Percentiles rank a stretch among this genome's conserved stretches.
Conservation (phyloP, 139 green algal genomes). For the Volvox africanus region DNA sequence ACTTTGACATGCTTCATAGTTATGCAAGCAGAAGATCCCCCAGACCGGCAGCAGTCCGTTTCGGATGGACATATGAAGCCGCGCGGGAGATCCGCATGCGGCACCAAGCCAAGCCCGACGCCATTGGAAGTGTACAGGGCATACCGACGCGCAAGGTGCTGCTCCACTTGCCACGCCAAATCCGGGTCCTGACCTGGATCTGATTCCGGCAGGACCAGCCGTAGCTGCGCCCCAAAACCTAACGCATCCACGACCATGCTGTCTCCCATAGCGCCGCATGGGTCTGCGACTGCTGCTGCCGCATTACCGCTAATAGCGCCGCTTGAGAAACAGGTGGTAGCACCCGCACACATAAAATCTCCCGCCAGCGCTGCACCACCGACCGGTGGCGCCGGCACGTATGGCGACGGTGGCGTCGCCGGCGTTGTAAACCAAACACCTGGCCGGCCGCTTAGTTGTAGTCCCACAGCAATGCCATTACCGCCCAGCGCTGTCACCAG, state of each 20-base stretch:
- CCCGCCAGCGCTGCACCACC: not conserved
- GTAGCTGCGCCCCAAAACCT: slow-evolving; percentile 4
- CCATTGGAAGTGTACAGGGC: too few relatives aligned
- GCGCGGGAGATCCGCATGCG: not conserved
- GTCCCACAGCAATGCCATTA: not conserved
- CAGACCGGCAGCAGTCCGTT: too few relatives aligned
- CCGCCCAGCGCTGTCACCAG: slow-evolving; percentile 24
- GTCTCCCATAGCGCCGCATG: not conserved
- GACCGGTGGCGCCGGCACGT: not conserved
- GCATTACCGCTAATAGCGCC: too few relatives aligned
- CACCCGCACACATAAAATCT: not conserved
- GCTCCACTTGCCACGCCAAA: not conserved
- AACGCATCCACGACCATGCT: slow-evolving; percentile 26
- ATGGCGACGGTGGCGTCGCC: slow-evolving; percentile 3
- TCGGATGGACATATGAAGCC: too few relatives aligned
- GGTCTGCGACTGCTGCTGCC: not conserved
- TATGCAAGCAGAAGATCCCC: too few relatives aligned
- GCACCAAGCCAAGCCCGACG: not conserved
- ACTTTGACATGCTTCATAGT: too few relatives aligned
- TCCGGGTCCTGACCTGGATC: not conserved
- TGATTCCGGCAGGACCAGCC: not conserved
- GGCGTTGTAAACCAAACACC: not conserved
- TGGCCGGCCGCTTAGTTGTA: not conserved
- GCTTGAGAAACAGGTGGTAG: too few relatives aligned
- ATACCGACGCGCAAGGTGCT: too few relatives aligned